These are phyloP conservation scores for Arthonia radiata DNA, from an alignment of 495 filamentous ascomycete species.

Conservation along the genomic window DNA sequence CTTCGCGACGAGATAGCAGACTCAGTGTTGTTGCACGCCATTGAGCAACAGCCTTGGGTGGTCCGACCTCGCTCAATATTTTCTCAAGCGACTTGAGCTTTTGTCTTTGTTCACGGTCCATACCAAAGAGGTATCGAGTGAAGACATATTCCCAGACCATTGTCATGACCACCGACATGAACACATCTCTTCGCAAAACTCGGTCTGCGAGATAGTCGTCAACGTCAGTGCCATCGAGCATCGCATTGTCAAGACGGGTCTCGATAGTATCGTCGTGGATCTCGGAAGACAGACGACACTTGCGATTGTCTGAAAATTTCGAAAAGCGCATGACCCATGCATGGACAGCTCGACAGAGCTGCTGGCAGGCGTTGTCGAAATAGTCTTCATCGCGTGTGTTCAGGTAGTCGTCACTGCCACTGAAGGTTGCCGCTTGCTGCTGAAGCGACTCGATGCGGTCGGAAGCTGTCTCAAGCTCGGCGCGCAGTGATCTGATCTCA, in stretches of 20 bases:
- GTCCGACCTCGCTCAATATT: constrained; percentile 59
- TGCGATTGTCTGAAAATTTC: constrained; percentile 73
- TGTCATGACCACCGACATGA: constrained; percentile 92
- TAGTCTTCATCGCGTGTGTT: constrained; percentile 70
- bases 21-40: constrained; percentile 91
- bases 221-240: constrained; percentile 80
- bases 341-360: constrained; percentile 79
- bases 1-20: constrained; percentile 48
- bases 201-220: constrained; percentile 68
- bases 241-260: constrained; percentile 74
- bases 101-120: constrained; percentile 91
- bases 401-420: constrained; percentile 45
- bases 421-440: constrained; percentile 48
- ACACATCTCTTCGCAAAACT: constrained; percentile 64
- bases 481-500: constrained; percentile 51
- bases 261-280: constrained; percentile 71
- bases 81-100: constrained; percentile 89
- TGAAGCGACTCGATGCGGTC: constrained; percentile 64
- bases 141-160: constrained; percentile 98
- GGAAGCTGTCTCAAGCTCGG: constrained; percentile 50
- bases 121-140: constrained; percentile 88
- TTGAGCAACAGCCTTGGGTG: constrained; percentile 58
- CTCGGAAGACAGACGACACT: constrained; percentile 56
- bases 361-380: constrained; percentile 81
- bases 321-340: constrained; percentile 94